Evolutionary conservation across 225 moss, liverwort and hornwort genomes (phyloP).

Genomic region (Bryum argenteum): DNA sequence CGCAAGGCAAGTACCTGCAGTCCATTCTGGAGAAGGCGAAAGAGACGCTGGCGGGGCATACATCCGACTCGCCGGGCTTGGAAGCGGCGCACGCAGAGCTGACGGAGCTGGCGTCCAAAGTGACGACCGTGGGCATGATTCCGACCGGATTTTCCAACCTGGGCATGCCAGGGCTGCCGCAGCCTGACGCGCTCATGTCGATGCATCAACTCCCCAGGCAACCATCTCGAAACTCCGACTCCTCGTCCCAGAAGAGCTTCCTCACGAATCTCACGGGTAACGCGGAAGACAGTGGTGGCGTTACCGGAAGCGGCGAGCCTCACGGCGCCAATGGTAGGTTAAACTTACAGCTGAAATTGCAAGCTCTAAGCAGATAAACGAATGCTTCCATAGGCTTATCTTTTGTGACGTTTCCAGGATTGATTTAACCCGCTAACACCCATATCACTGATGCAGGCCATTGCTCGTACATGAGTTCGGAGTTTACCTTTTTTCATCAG

Average conservation of each 20-base stretch:
- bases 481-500: constrained; percentile 58
- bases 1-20: constrained; percentile 94
- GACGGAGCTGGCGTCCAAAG: constrained; percentile 85
- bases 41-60: constrained; percentile 82
- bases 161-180: constrained; percentile 42
- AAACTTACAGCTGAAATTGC: background rate
- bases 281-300: constrained; percentile 54
- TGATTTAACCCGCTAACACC: constrained; percentile 44
- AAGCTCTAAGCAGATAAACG: background rate
- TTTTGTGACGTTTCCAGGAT: constrained; percentile 14
- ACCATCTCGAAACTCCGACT: constrained; percentile 54
- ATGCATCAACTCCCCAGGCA: constrained; percentile 53
- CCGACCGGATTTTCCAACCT: constrained; percentile 49
- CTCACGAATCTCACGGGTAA: constrained; percentile 55
- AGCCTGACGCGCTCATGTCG: constrained; percentile 32
- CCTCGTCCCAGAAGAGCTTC: constrained; percentile 58
- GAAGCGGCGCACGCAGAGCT: constrained; percentile 93
- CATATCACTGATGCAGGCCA: constrained; percentile 50
- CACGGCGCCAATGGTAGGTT: constrained; percentile 49
- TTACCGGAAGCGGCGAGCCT: constrained; percentile 50
- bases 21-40: constrained; percentile 96
- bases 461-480: constrained; percentile 55
- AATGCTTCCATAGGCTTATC: background rate
- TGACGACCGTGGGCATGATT: constrained; percentile 67
- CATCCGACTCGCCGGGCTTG: constrained; percentile 72